These are phyloP conservation scores for Euphorbia peplus DNA, from an alignment of 345 rosid species.

Conservation along the genomic window DNA sequence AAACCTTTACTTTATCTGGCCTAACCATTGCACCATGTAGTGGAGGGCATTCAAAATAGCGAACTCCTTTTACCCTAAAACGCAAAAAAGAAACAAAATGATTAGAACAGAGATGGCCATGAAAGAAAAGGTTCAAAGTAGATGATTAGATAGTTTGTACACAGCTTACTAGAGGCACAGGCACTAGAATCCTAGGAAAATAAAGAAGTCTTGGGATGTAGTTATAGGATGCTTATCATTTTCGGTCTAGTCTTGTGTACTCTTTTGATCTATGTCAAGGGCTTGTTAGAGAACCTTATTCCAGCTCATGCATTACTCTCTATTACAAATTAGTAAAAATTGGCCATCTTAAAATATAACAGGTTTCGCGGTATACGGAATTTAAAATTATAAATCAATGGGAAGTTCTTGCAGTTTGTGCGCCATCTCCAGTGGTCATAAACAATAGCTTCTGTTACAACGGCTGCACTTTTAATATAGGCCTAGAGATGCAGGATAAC, in stretches of 20 bases:
- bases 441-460: background rate
- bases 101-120: background rate
- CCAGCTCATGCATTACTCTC: background rate
- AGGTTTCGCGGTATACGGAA: background rate
- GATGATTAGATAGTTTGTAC: background rate
- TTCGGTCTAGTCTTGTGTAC: background rate
- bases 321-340: background rate
- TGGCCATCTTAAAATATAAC: background rate
- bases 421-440: background rate
- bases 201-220: background rate
- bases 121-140: background rate
- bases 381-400: background rate
- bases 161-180: background rate
- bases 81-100: slow-evolving; percentile 1
- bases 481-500: background rate
- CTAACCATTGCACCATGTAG: slow-evolving; percentile 79
- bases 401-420: background rate
- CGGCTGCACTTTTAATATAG: background rate
- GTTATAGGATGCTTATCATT: background rate
- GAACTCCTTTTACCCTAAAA: slow-evolving; percentile 77
- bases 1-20: slow-evolving; percentile 93
- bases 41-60: slow-evolving; percentile 68
- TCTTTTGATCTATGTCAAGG: background rate
- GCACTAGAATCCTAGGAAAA: background rate
- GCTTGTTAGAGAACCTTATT: no score